Conservation (phyloP, 768 basidiomycete species). For the Kwoniella europaea region DNA sequence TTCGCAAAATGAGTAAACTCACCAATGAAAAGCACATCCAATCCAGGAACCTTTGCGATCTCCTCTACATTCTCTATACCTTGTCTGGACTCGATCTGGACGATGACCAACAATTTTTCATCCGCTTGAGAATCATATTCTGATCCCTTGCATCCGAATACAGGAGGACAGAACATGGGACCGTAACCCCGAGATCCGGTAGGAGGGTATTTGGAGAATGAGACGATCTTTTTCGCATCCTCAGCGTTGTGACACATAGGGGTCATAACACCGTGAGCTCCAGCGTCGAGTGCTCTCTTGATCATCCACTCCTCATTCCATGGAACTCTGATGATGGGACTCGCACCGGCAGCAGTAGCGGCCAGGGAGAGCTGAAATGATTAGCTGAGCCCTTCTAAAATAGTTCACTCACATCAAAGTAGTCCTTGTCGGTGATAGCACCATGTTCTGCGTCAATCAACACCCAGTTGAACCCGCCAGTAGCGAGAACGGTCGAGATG, state of each 20-base stretch:
- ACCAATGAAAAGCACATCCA: constrained; percentile 58
- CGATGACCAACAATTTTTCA: constrained; percentile 52
- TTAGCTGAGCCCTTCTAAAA: constrained; percentile 4
- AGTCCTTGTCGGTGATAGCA: constrained; percentile 45
- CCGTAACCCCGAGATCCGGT: constrained; percentile 57
- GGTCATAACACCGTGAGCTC: constrained; percentile 58
- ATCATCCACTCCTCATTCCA: constrained; percentile 54
- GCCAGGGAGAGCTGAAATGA: constrained; percentile 38
- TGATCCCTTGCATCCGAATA: constrained; percentile 46
- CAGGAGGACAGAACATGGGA: constrained; percentile 55
- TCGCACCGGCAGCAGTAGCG: constrained; percentile 45
- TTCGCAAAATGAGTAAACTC: constrained; percentile 1
- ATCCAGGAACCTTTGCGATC: constrained; percentile 54
- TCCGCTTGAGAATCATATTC: constrained; percentile 53
- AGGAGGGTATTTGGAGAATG: constrained; percentile 56
- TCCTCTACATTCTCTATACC: constrained; percentile 57
- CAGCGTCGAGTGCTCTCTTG: constrained; percentile 59
- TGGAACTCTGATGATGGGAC: constrained; percentile 58
- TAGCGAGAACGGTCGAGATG: constrained; percentile 36
- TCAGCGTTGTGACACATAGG: constrained; percentile 56
- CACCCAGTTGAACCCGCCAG: constrained; percentile 47
- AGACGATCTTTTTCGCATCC: constrained; percentile 54
- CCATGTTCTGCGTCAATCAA: constrained; percentile 52
- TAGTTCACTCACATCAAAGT: constrained; percentile 35
- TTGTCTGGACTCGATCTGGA: constrained; percentile 56